Evolutionary conservation across 75 land plant species (phyloP).

Genomic region (Pinus tabuliformis): DNA sequence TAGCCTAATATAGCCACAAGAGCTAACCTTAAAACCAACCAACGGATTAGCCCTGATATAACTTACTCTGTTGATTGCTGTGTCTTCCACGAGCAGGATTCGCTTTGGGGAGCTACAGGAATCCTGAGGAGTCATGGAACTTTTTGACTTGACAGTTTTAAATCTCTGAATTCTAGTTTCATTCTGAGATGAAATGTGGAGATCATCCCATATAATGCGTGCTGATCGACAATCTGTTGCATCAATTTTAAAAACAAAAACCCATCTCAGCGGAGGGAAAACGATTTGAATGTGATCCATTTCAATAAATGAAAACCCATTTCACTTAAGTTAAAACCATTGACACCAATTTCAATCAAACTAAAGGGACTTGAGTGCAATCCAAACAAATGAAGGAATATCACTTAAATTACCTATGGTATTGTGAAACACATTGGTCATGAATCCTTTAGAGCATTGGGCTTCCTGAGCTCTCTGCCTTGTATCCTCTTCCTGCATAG

Average conservation of each 20-base stretch:
- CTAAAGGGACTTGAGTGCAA: no score
- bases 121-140: neutral
- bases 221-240: neutral
- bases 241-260: neutral
- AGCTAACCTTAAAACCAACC: no score
- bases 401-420: no score
- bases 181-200: neutral
- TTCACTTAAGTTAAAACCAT: no score
- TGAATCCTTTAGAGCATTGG: slow-evolving; percentile 3
- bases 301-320: no score
- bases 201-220: neutral
- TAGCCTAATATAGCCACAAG: neutral
- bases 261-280: neutral
- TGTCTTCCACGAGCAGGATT: slow-evolving; percentile 46
- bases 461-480: slow-evolving; percentile 15
- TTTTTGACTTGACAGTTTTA: neutral
- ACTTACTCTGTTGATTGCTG: slow-evolving; percentile 36
- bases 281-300: neutral
- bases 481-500: slow-evolving; percentile 12
- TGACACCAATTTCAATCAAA: neutral
- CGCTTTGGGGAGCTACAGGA: neutral
- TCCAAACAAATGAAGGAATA: neutral
- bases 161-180: neutral
- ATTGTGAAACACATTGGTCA: no score
- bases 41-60: neutral